phyloP scores from a whole-genome alignment of 768 basidiomycete genomes.

The Arthromyces matolae region DNA sequence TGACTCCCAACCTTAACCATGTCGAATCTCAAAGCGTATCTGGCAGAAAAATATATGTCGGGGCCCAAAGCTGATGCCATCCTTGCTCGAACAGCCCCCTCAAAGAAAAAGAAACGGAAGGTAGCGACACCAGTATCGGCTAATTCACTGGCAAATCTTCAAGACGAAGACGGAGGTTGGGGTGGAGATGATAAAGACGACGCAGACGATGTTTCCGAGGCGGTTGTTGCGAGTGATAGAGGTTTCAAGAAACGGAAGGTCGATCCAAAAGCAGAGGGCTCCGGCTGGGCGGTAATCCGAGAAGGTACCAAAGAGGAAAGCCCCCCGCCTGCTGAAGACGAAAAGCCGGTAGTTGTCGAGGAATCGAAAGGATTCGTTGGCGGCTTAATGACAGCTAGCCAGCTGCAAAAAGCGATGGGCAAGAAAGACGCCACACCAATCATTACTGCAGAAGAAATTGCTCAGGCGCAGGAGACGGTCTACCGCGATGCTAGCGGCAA shows the following conservation, averaged over 20 bases:
- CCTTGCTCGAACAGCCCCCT: slow-evolving; percentile 55
- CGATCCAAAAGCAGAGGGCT: slow-evolving; percentile 36
- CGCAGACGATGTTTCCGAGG: slow-evolving; percentile 58
- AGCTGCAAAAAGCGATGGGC: slow-evolving; percentile 64
- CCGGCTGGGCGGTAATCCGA: slow-evolving; percentile 68
- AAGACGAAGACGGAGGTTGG: slow-evolving; percentile 77
- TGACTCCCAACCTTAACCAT: slow-evolving; percentile 29
- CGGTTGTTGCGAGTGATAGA: slow-evolving; percentile 69
- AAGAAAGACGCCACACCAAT: slow-evolving; percentile 32
- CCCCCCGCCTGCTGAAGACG: slow-evolving; percentile 57
- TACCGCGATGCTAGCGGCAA: slow-evolving; percentile 89
- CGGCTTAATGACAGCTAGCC: slow-evolving; percentile 73
- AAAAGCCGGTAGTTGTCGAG: slow-evolving; percentile 63
- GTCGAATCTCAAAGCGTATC: slow-evolving; percentile 71
- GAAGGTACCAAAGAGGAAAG: slow-evolving; percentile 49
- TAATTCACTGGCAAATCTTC: slow-evolving; percentile 33
- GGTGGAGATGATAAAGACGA: slow-evolving; percentile 46
- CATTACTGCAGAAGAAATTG: slow-evolving; percentile 51
- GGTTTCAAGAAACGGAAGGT: slow-evolving; percentile 72
- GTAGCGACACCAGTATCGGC: slow-evolving; percentile 25
- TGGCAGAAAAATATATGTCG: slow-evolving; percentile 93
- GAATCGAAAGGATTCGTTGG: slow-evolving; percentile 51
- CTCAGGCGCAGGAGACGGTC: slow-evolving; percentile 80
- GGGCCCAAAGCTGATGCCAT: slow-evolving; percentile 97
- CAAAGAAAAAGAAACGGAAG: slow-evolving; percentile 81